Percentiles rank a stretch among this genome's conserved stretches.
Conservation (phyloP, 164 flowering plant species). For the Sextonia rubra region DNA sequence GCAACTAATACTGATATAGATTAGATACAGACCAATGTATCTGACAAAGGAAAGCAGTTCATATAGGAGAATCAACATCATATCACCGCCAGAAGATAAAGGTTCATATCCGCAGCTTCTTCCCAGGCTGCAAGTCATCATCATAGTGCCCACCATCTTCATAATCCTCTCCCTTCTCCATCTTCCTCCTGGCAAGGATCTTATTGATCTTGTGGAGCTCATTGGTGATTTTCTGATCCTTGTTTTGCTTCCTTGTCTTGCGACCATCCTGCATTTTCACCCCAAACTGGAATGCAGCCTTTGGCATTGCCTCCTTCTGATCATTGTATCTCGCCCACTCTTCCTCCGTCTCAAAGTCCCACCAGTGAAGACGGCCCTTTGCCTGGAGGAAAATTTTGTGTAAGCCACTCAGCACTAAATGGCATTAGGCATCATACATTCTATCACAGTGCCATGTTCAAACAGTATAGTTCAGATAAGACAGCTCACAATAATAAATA, state of each 20-base stretch:
- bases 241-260: slow-evolving; percentile 92
- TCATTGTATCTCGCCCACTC: slow-evolving; percentile 97
- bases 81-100: no score
- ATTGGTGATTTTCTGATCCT: slow-evolving; percentile 87
- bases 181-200: slow-evolving; percentile 77
- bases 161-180: slow-evolving; percentile 49
- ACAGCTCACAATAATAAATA: no score
- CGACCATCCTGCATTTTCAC: slow-evolving; percentile 99
- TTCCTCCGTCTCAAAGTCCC: slow-evolving; percentile 99
- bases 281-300: slow-evolving; percentile 98
- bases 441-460: no score
- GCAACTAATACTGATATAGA: no score
- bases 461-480: no score
- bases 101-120: slow-evolving; percentile 60
- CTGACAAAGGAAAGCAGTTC: no score
- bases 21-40: no score
- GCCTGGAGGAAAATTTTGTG: slow-evolving; percentile 43
- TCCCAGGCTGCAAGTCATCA: slow-evolving; percentile 66
- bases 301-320: slow-evolving; percentile 99
- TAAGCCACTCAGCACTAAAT: background rate
- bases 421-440: no score
- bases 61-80: no score
- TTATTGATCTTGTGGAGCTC: slow-evolving; percentile 89
- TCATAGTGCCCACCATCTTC: slow-evolving; percentile 40
- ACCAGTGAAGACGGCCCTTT: slow-evolving; percentile 92